Evolutionary conservation across 371 early-diverging fungal species (phyloP).

Genomic region (Conidiobolus coronatus): DNA sequence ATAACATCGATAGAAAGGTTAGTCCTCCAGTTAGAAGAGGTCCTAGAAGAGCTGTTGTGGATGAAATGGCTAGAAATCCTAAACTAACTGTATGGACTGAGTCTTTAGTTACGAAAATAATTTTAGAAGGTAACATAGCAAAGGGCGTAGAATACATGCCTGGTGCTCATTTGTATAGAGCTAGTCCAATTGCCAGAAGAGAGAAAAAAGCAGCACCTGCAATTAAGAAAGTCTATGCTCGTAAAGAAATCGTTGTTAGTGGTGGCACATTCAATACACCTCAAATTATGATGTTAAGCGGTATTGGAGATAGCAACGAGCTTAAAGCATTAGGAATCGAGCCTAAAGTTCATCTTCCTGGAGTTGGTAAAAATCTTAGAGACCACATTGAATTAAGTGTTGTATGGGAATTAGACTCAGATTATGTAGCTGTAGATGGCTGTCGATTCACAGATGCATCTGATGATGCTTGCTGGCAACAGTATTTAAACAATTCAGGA

Average conservation of each 20-base stretch:
- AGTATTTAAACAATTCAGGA: too few relatives aligned
- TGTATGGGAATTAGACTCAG: not conserved
- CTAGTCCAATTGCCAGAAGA: not conserved
- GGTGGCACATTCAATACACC: constrained; percentile 11
- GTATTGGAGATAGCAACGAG: constrained; percentile 6
- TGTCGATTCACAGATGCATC: too few relatives aligned
- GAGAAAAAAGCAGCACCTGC: not conserved
- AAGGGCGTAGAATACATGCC: not conserved
- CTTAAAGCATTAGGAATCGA: not conserved
- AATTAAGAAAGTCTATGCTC: constrained; percentile 5
- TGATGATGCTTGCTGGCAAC: too few relatives aligned
- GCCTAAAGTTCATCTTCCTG: not conserved
- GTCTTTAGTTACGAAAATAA: constrained; percentile 1
- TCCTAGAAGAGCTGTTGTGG: too few relatives aligned
- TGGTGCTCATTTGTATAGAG: not conserved
- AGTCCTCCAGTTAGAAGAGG: too few relatives aligned
- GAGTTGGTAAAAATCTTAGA: not conserved
- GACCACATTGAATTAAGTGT: not conserved
- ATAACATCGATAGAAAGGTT: too few relatives aligned
- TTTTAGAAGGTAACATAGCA: not conserved
- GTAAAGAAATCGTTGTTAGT: constrained; percentile 10
- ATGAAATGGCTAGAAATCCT: not conserved
- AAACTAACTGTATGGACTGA: constrained; percentile 1
- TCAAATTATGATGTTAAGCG: constrained; percentile 11
- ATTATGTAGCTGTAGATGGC: too few relatives aligned